Evolutionary conservation across 192 early-diverging fungal species (phyloP), one percentile per base, ranked within the genome.

Genomic region (Backusella westeae): DNA sequence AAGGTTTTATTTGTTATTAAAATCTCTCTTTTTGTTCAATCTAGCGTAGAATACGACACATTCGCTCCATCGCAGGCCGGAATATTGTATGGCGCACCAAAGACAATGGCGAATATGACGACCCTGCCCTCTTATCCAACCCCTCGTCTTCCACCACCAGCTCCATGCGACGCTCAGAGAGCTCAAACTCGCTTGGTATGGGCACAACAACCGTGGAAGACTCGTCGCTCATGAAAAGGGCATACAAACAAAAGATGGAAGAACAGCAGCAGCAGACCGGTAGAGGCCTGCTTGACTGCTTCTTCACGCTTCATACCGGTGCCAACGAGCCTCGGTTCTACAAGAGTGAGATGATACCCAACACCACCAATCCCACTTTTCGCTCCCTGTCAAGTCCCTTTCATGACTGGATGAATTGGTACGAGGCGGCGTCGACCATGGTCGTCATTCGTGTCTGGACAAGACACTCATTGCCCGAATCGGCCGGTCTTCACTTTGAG

Each of bases 221-320:
- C 32, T 68, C 56, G 0, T 79, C 78, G 2, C 38, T 79, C 6
- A 71, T 73, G 15, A 79, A 74, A 26, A 23, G 44, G 34, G 78
- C 73, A 6, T 79, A 74, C 14, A 68, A 68, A 63, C 74, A 75
- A 34, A 32, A 9, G 38, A 32, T 32, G 66, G 46, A 74, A 9
- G 32, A 74, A 1, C n/a, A 65, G 7, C 34, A 79, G 35, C 29
- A 65, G 53, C 67, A 41, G 23, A 46, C 74, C 17, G 68, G 68
- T 34, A 39, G 68, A 29, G 75, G 77, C n/a, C 66, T 88, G 36
- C 46, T 88, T 56, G 83, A 88, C 35, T 77, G 78, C 0, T 84
- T 81, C 68, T 75, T 84, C 17, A 86, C 87, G 8, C 71, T 88
- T 52, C 82, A 84, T 69, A 59, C 82, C 4, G 66, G 75, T 3